Evolutionary conservation across 2,329 filamentous ascomycete species (phyloP), one percentile per base, ranked within the genome.

Genomic region (Ophiostoma ips): DNA sequence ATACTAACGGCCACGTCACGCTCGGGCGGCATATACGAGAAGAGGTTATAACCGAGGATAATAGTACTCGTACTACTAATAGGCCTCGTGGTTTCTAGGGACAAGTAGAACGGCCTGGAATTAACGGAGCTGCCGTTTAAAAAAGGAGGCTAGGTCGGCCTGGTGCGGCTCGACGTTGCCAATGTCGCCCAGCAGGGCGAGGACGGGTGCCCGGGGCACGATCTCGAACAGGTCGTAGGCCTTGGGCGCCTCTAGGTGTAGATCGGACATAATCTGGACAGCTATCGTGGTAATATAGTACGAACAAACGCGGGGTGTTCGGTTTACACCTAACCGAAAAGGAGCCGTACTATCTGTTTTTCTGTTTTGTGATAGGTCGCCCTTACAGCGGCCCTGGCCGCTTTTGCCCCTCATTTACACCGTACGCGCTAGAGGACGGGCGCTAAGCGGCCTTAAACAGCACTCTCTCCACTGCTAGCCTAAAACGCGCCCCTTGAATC

Each of bases 111-210:
- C 70, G 2, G 63, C 58, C 5, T 62, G 58, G 55, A 78, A 80
- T 7, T 68, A 61, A 1, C 36, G 31, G 3, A 79, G 67, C 55
- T 78, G 75, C 2, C 55, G 56, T 12, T 58, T 62, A 10, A 79
- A 59, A 55, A 79, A 80, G 1, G 33, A 49, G 33, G 70, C 62
- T 54, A 69, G 68, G 1, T 68, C 66, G 13, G 65, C 57, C 40
- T 71, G 64, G 52, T 71, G 64, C 9, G 62, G 53, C 2, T 51
- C 56, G 19, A 66, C 47, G 50, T 68, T 67, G 43, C 75, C 76
- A 47, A 80, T 73, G 55, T 79, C 75, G 19, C 77, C 76, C 0
- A 79, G 65, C 0, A 81, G 65, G 0, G 73, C 75, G 2, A 81
- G 65, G 51, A 71, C 68, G 0, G 71, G 70, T 1, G 74, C 70